These are phyloP conservation scores for Vitis rupestris DNA, from an alignment of 164 flowering plant species.

Conservation along the genomic window DNA sequence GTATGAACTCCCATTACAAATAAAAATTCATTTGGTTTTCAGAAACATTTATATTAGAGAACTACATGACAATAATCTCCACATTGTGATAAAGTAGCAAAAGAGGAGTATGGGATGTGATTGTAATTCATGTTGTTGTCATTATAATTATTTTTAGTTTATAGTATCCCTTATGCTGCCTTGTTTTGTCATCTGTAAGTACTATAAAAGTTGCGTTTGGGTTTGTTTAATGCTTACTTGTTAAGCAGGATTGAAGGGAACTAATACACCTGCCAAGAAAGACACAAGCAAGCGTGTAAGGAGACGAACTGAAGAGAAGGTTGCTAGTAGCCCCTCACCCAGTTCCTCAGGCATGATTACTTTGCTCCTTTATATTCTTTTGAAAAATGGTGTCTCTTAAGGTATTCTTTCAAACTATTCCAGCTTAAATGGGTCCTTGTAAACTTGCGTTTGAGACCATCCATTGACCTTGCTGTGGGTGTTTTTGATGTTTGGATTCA, in stretches of 20 bases:
- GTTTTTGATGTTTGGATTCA: neutral
- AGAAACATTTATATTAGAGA: no score
- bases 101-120: no score
- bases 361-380: neutral
- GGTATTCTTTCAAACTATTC: neutral
- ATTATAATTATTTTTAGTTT: neutral
- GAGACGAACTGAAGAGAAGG: constrained; percentile 12
- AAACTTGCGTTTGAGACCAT: neutral
- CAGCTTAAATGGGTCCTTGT: neutral
- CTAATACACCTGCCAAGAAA: constrained; percentile 5
- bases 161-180: no score
- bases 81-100: no score
- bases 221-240: no score
- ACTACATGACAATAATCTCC: no score
- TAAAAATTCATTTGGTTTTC: no score
- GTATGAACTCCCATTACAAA: no score
- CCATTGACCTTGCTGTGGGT: no score
- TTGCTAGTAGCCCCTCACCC: constrained; percentile 21
- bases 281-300: constrained; percentile 1
- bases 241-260: constrained; percentile 11
- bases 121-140: neutral
- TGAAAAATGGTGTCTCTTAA: neutral
- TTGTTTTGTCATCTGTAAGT: no score
- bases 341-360: constrained; percentile 21
- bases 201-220: no score